Evolutionary conservation across 108 stramenopile species (phyloP).

Genomic region (Pseudonitzschia pungens): DNA sequence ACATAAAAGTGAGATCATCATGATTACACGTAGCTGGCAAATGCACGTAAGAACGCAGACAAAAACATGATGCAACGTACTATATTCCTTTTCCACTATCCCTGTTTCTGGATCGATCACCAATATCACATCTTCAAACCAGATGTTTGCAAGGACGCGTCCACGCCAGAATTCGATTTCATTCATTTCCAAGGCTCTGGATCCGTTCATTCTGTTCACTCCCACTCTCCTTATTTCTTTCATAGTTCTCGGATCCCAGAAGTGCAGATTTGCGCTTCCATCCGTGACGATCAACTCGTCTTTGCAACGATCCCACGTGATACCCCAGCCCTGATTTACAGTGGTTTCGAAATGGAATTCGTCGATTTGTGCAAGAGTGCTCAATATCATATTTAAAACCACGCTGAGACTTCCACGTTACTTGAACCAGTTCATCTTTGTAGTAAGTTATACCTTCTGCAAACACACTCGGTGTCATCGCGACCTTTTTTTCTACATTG

Average conservation of each 20-base stretch:
- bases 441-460: constrained; percentile 76
- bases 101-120: constrained; percentile 82
- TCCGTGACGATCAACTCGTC: constrained; percentile 80
- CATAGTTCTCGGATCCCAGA: constrained; percentile 75
- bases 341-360: constrained; percentile 65
- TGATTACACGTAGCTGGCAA: not conserved
- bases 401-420: constrained; percentile 66
- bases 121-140: constrained; percentile 74
- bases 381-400: constrained; percentile 77
- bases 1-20: not conserved
- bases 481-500: constrained; percentile 45
- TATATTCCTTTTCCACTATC: constrained; percentile 76
- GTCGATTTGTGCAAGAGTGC: constrained; percentile 46
- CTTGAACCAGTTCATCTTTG: constrained; percentile 57
- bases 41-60: not conserved
- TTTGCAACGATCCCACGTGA: constrained; percentile 63
- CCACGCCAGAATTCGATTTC: constrained; percentile 85
- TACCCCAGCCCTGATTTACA: constrained; percentile 78
- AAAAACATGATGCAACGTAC: constrained; percentile 42
- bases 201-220: constrained; percentile 56
- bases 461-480: constrained; percentile 54
- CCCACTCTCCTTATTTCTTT: constrained; percentile 45
- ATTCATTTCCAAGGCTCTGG: constrained; percentile 53
- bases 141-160: constrained; percentile 81
- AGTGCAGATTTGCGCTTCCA: constrained; percentile 64